A percentile compares a stretch with the other conserved stretches of the same genome.
Conservation (phyloP, 306 rosid genomes). For the Hippophae rhamnoides region DNA sequence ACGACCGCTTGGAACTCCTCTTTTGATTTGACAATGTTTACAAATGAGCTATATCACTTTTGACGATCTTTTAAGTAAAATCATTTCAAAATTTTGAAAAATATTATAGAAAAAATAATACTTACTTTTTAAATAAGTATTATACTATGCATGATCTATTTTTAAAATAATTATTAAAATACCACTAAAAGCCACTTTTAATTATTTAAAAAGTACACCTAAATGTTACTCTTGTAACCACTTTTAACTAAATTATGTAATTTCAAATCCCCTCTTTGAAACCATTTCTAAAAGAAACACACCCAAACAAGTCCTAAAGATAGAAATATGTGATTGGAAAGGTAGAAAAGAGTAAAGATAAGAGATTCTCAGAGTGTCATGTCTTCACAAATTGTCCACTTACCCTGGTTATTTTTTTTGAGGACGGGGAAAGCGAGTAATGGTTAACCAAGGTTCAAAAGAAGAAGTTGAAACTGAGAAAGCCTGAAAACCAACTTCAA, state of each 20-base stretch:
- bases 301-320: neutral
- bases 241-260: too few relatives aligned
- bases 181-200: neutral
- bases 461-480: conserved; percentile 9
- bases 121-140: neutral
- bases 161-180: neutral
- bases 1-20: neutral
- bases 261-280: neutral
- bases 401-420: conserved; percentile 76
- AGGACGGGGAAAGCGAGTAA: conserved; percentile 5
- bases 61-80: neutral
- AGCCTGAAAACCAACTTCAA: conserved; percentile 2
- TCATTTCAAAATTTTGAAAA: neutral
- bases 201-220: too few relatives aligned
- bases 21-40: neutral
- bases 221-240: too few relatives aligned
- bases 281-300: neutral
- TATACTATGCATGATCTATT: neutral
- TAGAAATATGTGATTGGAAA: neutral
- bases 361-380: conserved; percentile 11
- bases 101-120: neutral
- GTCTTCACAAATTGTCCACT: conserved; percentile 23
- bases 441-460: neutral
- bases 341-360: conserved; percentile 3
- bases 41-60: neutral